Percentiles rank a stretch among this genome's conserved stretches.
Evolutionary conservation across 768 basidiomycete species (phyloP).

Genomic region (Boletus sp.): DNA sequence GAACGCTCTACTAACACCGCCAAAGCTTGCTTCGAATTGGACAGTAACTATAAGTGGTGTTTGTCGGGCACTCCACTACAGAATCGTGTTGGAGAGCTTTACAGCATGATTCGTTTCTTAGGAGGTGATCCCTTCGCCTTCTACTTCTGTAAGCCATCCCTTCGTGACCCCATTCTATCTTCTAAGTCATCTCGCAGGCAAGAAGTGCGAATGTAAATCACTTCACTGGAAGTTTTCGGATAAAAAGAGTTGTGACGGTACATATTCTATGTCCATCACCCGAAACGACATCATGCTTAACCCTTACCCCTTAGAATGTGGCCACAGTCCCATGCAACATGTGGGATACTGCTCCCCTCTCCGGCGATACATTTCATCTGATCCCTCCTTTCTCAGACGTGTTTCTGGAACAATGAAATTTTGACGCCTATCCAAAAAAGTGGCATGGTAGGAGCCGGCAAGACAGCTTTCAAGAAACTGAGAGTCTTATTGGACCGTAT

Average conservation of each 20-base stretch:
- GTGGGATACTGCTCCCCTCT: constrained; percentile 34
- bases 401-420: constrained; percentile 97
- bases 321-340: constrained; percentile 83
- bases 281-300: not conserved
- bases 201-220: constrained; percentile 89
- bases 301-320: constrained; percentile 54
- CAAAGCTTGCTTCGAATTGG: constrained; percentile 90
- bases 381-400: constrained; percentile 50
- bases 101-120: constrained; percentile 88
- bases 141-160: constrained; percentile 71
- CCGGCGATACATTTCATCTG: not conserved
- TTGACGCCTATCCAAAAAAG: constrained; percentile 92
- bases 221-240: constrained; percentile 92
- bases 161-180: not conserved
- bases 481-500: constrained; percentile 85
- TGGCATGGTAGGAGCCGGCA: constrained; percentile 79
- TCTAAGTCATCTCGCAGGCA: constrained; percentile 47
- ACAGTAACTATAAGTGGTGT: constrained; percentile 86
- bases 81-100: constrained; percentile 97
- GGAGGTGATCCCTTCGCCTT: constrained; percentile 91
- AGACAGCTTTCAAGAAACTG: constrained; percentile 86
- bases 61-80: constrained; percentile 95
- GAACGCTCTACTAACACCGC: constrained; percentile 93
- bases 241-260: constrained; percentile 80
- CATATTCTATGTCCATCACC: constrained; percentile 11